Evolutionary conservation across 352 stramenopile genomes (phyloP).

Genomic region (Globisporangium nodosum): DNA sequence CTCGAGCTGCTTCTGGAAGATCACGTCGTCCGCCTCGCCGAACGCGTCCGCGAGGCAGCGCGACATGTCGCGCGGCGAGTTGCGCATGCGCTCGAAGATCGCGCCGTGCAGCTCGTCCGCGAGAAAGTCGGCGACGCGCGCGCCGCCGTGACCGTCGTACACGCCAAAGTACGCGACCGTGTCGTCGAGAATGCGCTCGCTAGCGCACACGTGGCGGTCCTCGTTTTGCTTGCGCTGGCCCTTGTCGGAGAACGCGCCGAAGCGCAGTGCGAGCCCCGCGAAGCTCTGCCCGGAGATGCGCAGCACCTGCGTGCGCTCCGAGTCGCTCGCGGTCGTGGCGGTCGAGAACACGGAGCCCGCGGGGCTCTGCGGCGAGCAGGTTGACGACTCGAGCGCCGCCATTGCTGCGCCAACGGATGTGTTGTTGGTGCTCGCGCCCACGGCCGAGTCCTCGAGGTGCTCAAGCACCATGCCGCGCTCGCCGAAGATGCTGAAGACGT

Average conservation of each 20-base stretch:
- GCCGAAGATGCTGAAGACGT: conserved; percentile 85
- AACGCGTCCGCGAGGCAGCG: conserved; percentile 42
- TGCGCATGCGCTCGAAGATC: conserved; percentile 49
- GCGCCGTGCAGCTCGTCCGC: conserved; percentile 46
- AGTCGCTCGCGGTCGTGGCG: conserved; percentile 67
- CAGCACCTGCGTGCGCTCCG: conserved; percentile 58
- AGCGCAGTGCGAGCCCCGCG: conserved; percentile 44
- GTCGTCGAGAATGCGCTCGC: conserved; percentile 46
- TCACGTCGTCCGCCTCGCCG: conserved; percentile 56
- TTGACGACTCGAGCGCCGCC: conserved; percentile 11
- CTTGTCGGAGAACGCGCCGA: conserved; percentile 69
- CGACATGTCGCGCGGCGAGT: conserved; percentile 27
- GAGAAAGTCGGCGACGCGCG: conserved; percentile 64
- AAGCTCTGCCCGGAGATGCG: conserved; percentile 48
- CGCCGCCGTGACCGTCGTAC: conserved; percentile 77
- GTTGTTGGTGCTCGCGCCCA: conserved; percentile 10
- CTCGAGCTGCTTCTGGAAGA: conserved; percentile 64
- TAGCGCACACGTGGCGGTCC: conserved; percentile 52
- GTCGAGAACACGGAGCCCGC: conserved; percentile 68
- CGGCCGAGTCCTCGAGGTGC: conserved; percentile 10
- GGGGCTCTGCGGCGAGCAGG: conserved; percentile 45
- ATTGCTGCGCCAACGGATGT: background rate
- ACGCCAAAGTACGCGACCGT: conserved; percentile 78
- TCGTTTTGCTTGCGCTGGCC: conserved; percentile 74
- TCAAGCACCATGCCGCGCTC: conserved; percentile 74